Evolutionary conservation across 2,329 filamentous ascomycete genomes (phyloP), one percentile per base, ranked within the genome.

Genomic region (Colletotrichum spinosum): DNA sequence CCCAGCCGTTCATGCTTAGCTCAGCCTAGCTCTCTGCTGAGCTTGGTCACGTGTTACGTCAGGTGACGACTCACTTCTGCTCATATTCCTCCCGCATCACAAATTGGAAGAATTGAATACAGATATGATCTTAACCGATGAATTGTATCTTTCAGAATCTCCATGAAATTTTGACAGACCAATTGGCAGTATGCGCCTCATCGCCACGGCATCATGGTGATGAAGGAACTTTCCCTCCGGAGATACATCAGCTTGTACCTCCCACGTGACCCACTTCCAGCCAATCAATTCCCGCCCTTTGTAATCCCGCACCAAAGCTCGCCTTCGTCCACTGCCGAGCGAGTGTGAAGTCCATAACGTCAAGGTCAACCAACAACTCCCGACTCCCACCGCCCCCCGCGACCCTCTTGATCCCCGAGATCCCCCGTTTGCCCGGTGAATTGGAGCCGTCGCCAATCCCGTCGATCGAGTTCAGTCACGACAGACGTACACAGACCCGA

Each of bases 291-390:
- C 56, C 56, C 60, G 67, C 60, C 57, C 60, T 67, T 69, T 69
- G 67, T 69, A 69, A 69, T 69, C 67, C 67, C 67, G 65, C 67
- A 69, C 62, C 57, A 68, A 69, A 68, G 61, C 62, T 68, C 60
- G 53, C 46, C 45, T 25, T 25, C 50, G 65, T 53, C 52, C 17
- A 66, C 52, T 49, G 33, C 55, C 65, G 67, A 52, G 35, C 52
- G 65, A 60, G 10, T 59, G 42, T 25, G 4, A 25, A 25, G 25
- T 63, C 57, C 57, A 67, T 60, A 56, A 57, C 67, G 65, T 68
- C 64, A 65, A 68, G 63, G 57, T 61, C 67, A 67, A 55, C 46
- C 45, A 44, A 42, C 58, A 55, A 54, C 56, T 38, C 52, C 49
- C 55, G 44, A 53, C 37, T 39, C 49, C 44, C 15, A 54, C 60